Evolutionary conservation across 805 yeast species (phyloP).

Genomic region (Kodamaea jinghongensis): DNA sequence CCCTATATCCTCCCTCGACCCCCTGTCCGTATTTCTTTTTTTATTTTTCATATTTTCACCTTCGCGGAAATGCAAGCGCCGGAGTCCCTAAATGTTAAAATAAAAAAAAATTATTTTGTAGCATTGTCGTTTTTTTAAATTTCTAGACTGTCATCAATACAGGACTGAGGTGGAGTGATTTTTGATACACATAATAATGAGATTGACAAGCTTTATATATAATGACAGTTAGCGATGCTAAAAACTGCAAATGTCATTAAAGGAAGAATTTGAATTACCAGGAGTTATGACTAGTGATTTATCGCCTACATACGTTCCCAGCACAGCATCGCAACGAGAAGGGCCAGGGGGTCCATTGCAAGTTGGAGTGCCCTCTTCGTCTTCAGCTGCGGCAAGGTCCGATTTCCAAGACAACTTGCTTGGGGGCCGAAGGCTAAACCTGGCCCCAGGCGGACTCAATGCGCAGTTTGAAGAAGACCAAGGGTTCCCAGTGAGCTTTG

Average conservation of each 20-base stretch:
- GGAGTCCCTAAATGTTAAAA: not conserved
- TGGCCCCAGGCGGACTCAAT: conserved; percentile 1
- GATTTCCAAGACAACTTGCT: not conserved
- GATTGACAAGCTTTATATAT: too few species aligned
- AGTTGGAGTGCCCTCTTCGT: not conserved
- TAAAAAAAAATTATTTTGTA: conserved; percentile 2
- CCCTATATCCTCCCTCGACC: too few species aligned
- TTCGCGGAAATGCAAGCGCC: conserved; percentile 1
- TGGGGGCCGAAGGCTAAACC: not conserved
- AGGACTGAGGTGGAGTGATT: conserved; percentile 4
- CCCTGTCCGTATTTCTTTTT: too few species aligned
- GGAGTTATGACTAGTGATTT: not conserved
- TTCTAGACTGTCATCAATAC: conserved; percentile 1
- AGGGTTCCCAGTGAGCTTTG: conserved; percentile 22
- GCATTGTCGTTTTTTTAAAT: not conserved
- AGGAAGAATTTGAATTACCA: too few species aligned
- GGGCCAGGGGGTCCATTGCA: too few species aligned
- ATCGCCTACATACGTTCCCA: conserved; percentile 2
- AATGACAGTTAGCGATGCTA: too few species aligned
- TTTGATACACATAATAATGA: not conserved
- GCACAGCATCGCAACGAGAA: not conserved
- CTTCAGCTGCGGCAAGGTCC: not conserved
- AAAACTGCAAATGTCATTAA: too few species aligned
- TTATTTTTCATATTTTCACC: not conserved
- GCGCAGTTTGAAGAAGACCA: not conserved